Base-by-base conservation (phyloP, 2,329 filamentous ascomycete genomes). In the Fusarium sp. region DNA sequence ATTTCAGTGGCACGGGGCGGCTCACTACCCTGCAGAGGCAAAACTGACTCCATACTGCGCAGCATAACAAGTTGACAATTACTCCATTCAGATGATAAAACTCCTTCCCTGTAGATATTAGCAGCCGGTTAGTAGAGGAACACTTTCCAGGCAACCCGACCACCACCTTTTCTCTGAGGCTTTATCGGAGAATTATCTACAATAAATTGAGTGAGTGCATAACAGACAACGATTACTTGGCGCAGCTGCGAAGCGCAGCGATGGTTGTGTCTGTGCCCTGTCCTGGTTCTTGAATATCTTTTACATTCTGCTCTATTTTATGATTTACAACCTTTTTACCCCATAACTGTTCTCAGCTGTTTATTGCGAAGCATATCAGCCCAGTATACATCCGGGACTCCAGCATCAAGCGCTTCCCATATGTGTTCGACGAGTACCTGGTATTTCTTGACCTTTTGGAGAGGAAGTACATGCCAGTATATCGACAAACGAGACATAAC, bases 401-500 rank as follows among this genome's bases (percentile, higher is more conserved):
- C 34, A 29, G 48, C 34, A 41, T 52, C 34, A 52, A 52, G 48
- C 20, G 48, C 48, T 27, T 52, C 34, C 48, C 48, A 52, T 41
- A 52, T 29, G 9, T 52, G 48, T 52, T 52, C 22, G 18, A 52
- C 48, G 18, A 52, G 48, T 20, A 41, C 20, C 34, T 52, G 48
- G 24, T 52, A 52, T 24, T 52, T 52, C 34, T 52, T 52, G 9
- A 52, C 48, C 18, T 52, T 52, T 22, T 52, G 32, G 3, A 52
- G 22, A 4, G 48, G 48, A 13, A 52, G 48, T 24, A 52, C 48
- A 22, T 52, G 48, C 48, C 48, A 52, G 34, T 52, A 52, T 27
- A 40, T 52, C 9, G 48, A 52, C 24, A 52, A 52, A 41, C 48
- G 48, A 41, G 48, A 52, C 48, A 52, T 52, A 18, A 52, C 34